Evolutionary conservation across 2,329 filamentous ascomycete species (phyloP), one percentile per base, ranked within the genome.

Genomic region (Elsinoe ampelina): DNA sequence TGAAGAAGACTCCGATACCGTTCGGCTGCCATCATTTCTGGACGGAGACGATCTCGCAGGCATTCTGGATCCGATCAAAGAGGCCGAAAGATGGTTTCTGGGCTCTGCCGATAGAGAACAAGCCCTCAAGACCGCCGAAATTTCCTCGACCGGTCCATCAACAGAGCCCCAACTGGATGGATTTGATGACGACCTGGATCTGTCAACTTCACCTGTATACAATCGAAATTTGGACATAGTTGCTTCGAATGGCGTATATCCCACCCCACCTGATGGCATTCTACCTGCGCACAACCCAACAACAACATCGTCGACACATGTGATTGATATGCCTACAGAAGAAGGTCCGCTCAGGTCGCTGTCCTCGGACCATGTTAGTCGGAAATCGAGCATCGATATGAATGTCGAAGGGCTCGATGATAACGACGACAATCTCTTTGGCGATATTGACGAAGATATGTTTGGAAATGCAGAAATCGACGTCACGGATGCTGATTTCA

Each of bases 401-500:
- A 47, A 58, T 12, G n/a, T 42, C n/a, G 22, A 36, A 36, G 30
- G 47, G 5, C 48, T 65, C 63, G 54, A 58, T 58, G 61, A 58
- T 60, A 38, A 79, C 79, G 72, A 76, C 36, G 78, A 81, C 59
- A 79, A 84, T 62, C 71, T 87, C 6, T 86, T 87, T 65, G 83
- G 78, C 17, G 85, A 87, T 56, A 76, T 87, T 62, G 83, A 83
- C 11, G 80, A 79, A 7, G 84, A 88, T 61, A 80, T 85, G 62
- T 89, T 88, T 69, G 83, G 79, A n/a, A 80, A 83, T n/a, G 79
- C 82, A 60, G 48, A 45, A 11, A 26, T 45, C 12, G 81, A 74
- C n/a, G 75, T 92, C n/a, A 90, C 85, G 1, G 88, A 93, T 63
- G 87, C 83, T 5, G 88, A 93, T 65, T 92, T 92, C 67, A 88